Evolutionary conservation across 78 protist genomes (phyloP).

Genomic region (Planoprotostelium fungivorum): DNA sequence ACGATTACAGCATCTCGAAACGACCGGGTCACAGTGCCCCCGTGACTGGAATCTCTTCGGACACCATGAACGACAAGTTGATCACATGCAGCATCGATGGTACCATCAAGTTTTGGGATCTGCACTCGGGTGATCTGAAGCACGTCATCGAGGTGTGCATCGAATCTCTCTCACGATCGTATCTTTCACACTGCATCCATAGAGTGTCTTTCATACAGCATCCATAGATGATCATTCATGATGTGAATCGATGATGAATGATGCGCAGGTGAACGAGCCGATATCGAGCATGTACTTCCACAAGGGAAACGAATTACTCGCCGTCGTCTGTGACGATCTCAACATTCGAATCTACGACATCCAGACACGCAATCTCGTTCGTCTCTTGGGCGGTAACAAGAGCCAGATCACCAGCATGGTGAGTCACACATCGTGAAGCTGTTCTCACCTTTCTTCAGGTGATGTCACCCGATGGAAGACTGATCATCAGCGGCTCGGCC

Average conservation of each 20-base stretch:
- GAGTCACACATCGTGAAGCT: not conserved
- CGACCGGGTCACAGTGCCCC: slow-evolving; percentile 1
- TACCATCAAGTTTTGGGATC: slow-evolving; percentile 22
- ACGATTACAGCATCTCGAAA: not conserved
- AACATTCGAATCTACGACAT: slow-evolving; percentile 37
- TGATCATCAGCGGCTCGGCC: slow-evolving; percentile 10
- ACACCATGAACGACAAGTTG: slow-evolving; percentile 14
- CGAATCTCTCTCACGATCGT: too few species aligned
- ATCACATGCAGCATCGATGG: slow-evolving; percentile 13
- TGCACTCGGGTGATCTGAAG: not conserved
- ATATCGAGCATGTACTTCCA: slow-evolving; percentile 15
- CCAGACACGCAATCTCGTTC: slow-evolving; percentile 17
- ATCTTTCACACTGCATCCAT: too few species aligned
- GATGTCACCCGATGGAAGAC: slow-evolving; percentile 36
- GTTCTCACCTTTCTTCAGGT: slow-evolving; percentile 9
- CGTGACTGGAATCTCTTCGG: slow-evolving; percentile 21
- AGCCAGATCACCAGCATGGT: slow-evolving; percentile 20
- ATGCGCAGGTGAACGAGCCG: not conserved
- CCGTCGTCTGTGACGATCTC: slow-evolving; percentile 44
- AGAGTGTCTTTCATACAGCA: too few species aligned
- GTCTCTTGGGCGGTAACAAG: slow-evolving; percentile 23
- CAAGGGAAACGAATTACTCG: slow-evolving; percentile 25
- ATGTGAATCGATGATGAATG: not conserved
- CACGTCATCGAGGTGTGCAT: not conserved
- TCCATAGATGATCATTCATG: too few species aligned